These are phyloP conservation scores for Globisporangium okanoganense DNA, from an alignment of 352 stramenopile species.

Conservation along the genomic window DNA sequence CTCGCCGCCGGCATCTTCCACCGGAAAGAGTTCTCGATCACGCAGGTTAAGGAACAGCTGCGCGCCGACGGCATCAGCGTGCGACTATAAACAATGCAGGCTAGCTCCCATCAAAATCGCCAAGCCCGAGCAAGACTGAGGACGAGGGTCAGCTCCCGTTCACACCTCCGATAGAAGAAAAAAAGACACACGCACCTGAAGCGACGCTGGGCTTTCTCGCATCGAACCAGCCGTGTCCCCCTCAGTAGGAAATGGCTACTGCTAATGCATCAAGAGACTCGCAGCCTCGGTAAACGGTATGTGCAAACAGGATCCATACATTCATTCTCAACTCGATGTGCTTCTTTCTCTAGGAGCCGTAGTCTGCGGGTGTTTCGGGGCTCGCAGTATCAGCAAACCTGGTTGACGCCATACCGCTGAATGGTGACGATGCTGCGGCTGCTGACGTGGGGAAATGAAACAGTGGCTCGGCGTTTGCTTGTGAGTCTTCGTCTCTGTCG, in stretches of 20 bases:
- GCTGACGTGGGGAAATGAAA: conserved; percentile 22
- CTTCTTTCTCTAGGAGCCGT: not conserved
- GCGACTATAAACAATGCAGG: conserved; percentile 32
- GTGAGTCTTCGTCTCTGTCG: not conserved
- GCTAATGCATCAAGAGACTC: no score
- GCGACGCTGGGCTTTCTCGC: not conserved
- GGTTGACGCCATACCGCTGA: not conserved
- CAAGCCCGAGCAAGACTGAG: not conserved
- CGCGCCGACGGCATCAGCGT: conserved; percentile 63
- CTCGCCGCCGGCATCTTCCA: conserved; percentile 99
- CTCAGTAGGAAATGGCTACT: not conserved
- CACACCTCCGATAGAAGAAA: not conserved
- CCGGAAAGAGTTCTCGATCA: conserved; percentile 94
- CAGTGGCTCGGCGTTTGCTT: conserved; percentile 8
- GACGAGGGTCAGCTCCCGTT: not conserved
- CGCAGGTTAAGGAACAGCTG: conserved; percentile 93
- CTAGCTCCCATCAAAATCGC: not conserved
- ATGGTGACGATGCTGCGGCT: not conserved
- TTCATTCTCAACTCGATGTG: not conserved
- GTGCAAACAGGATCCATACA: not conserved
- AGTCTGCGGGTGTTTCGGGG: not conserved
- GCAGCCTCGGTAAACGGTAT: not conserved
- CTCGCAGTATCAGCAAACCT: not conserved
- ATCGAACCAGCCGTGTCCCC: not conserved
- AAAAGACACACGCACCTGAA: not conserved